Evolutionary conservation across 2,329 filamentous ascomycete genomes (phyloP), one percentile per base, ranked within the genome.

Genomic region (Colletotrichum graminicola): DNA sequence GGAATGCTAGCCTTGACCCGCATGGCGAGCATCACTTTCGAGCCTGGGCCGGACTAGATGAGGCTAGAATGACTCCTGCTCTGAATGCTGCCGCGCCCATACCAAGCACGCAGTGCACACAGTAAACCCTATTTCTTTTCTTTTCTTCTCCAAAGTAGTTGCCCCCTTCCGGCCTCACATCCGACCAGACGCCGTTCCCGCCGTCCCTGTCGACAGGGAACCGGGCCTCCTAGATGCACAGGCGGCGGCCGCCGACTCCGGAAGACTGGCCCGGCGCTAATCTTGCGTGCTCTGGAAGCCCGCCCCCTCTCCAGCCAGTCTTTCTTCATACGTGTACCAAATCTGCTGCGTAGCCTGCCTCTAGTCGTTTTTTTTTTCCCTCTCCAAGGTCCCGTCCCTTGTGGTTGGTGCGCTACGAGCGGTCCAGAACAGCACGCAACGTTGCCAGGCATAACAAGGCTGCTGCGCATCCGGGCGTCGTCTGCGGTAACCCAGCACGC

Each of bases 331-430:
- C 36, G 12, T 39, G 36, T 39, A 39, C 12, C 36, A 39, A 32
- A 26, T 16, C 29, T 52, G n/a, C n/a, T 18, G 49, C 49, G 49
- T 7, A 29, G 29, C 29, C 32, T 39, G 18, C 14, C 54, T 29
- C 36, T 4, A 32, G 29, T 21, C 29, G 32, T 26, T 34, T 29
- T 4, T 29, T 29, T 4, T 29, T 29, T n/a, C n/a, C 12, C 10
- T 32, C 11, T 55, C 8, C 43, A 49, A 49, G 14, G 29, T 26
- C n/a, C n/a, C 29, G 29, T 26, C n/a, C n/a, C 29, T 39, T 11
- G 59, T 62, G 60, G 47, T 52, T 62, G 60, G 60, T 41, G 60
- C 60, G 60, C 60, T 62, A 62, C 60, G 6, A 32, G 21, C n/a
- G 34, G 34, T 41, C 34, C 23, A n/a, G 34, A 32, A 32, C 29